Evolutionary conservation across 78 protist genomes (phyloP).

Genomic region (Dictyostelium capitatum): DNA sequence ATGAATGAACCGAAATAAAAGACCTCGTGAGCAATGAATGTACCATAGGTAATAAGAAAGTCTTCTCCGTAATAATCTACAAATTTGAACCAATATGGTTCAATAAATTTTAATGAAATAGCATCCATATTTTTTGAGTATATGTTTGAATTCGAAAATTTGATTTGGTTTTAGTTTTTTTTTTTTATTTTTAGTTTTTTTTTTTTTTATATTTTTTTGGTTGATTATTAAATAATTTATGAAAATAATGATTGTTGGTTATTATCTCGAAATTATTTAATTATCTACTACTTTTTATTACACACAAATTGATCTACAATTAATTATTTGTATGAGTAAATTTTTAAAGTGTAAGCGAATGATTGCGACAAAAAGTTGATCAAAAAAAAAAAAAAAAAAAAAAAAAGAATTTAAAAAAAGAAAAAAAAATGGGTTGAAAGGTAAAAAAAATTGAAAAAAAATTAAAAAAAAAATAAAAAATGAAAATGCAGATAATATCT

Average conservation of each 20-base stretch:
- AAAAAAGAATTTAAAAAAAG: too few relatives aligned
- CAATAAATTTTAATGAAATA: conserved; percentile 22
- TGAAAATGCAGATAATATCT: too few relatives aligned
- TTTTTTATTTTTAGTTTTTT: too few relatives aligned
- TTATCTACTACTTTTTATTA: neutral
- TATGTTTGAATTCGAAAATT: neutral
- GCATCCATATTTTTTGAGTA: neutral
- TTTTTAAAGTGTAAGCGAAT: too few relatives aligned
- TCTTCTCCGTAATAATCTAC: conserved; percentile 78
- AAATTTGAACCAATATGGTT: conserved; percentile 54
- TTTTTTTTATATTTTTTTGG: neutral
- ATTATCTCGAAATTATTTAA: conserved; percentile 15
- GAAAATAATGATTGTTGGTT: neutral
- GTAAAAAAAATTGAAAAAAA: too few relatives aligned
- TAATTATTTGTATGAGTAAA: too few relatives aligned
- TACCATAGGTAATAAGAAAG: conserved; percentile 64
- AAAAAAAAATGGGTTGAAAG: too few relatives aligned
- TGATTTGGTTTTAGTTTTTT: too few relatives aligned
- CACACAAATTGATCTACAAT: too few relatives aligned
- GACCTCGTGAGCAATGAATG: conserved; percentile 69
- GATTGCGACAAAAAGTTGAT: too few relatives aligned
- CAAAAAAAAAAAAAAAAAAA: too few relatives aligned
- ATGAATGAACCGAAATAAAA: conserved; percentile 63
- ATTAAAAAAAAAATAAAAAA: too few relatives aligned
- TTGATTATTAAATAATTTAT: neutral